These are phyloP conservation scores for Vaccinium vitisidaea DNA, from an alignment of 148 eudicot genomes.

Conservation along the genomic window DNA sequence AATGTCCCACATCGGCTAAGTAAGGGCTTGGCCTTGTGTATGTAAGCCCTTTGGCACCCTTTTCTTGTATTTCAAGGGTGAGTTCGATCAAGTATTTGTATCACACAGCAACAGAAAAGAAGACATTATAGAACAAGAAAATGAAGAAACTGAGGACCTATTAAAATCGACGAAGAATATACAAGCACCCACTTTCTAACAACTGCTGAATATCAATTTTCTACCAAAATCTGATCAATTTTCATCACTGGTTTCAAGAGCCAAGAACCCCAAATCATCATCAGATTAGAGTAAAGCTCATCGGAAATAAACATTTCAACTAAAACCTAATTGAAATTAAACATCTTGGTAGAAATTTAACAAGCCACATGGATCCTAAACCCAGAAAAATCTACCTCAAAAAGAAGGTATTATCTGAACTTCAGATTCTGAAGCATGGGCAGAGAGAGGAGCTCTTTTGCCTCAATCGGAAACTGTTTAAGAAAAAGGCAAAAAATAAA, in stretches of 20 bases:
- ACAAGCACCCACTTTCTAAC: not conserved
- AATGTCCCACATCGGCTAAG: too few species aligned
- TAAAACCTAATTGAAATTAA: not conserved
- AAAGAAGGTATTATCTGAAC: not conserved
- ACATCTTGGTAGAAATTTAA: not conserved
- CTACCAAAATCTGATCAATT: not conserved
- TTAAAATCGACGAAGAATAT: not conserved
- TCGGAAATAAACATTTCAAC: not conserved
- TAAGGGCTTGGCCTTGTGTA: too few species aligned
- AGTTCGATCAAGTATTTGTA: too few species aligned
- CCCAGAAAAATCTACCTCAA: not conserved
- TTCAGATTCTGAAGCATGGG: not conserved
- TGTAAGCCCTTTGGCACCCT: too few species aligned
- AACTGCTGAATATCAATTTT: not conserved
- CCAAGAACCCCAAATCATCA: constrained; percentile 1
- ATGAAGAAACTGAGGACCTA: too few species aligned
- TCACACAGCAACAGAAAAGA: too few species aligned
- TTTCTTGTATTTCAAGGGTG: too few species aligned
- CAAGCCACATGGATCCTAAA: not conserved
- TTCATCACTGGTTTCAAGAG: constrained; percentile 2
- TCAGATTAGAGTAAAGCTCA: not conserved
- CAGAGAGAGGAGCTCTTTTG: not conserved
- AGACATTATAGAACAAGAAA: too few species aligned
- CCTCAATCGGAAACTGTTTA: not conserved
- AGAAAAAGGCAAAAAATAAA: not conserved